Evolutionary conservation across 2,329 filamentous ascomycete species (phyloP).

Genomic region (Diplodia sapinea): DNA sequence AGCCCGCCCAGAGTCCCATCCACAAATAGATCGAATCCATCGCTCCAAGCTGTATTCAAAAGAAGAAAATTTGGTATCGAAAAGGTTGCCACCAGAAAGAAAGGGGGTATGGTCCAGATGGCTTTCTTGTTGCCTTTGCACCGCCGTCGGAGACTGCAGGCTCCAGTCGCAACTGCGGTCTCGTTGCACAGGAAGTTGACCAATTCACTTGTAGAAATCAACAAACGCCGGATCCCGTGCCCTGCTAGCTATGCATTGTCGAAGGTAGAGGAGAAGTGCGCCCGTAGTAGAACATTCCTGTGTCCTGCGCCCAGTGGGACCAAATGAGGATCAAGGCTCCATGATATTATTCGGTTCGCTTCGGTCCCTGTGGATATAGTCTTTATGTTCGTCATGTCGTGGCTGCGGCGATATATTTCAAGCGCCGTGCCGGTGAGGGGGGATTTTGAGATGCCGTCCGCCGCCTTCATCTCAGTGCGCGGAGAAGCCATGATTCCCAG

Average conservation of each 20-base stretch:
- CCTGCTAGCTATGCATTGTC: constrained; percentile 25
- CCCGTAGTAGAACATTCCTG: neutral
- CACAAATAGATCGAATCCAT: neutral
- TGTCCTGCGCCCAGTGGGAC: neutral
- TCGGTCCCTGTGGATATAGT: neutral
- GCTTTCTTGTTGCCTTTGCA: neutral
- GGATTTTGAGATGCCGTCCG: neutral
- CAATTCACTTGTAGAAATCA: neutral
- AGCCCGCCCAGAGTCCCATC: neutral
- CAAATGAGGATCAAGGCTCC: neutral
- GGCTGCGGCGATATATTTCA: constrained; percentile 5
- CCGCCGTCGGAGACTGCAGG: neutral
- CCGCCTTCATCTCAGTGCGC: constrained; percentile 40
- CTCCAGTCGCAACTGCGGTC: neutral
- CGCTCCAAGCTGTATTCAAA: neutral
- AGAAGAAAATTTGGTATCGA: neutral
- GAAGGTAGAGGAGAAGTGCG: neutral
- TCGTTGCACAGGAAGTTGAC: neutral
- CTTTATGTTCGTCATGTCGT: constrained; percentile 16
- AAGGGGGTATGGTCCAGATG: neutral
- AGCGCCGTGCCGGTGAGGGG: neutral
- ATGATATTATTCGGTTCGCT: neutral
- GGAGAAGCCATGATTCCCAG: constrained; percentile 65
- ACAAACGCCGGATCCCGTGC: constrained; percentile 18
- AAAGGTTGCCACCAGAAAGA: neutral